Percentiles rank a stretch among this genome's conserved stretches.
These are phyloP conservation scores for Neofusicoccum sp. DNA, from an alignment of 2,329 filamentous ascomycete genomes.

Conservation along the genomic window DNA sequence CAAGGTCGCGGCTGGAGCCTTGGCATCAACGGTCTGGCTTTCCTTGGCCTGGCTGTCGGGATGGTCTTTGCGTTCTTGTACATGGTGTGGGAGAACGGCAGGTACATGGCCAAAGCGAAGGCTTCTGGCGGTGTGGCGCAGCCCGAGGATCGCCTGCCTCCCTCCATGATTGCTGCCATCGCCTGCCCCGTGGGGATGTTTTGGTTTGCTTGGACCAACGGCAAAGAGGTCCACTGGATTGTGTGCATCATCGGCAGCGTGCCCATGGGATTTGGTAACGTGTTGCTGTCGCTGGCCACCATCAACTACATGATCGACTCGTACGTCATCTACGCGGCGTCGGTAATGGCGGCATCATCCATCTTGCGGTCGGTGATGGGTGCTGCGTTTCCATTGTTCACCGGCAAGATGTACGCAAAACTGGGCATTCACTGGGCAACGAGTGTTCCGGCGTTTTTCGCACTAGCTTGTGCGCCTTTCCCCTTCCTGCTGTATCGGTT, in stretches of 20 bases:
- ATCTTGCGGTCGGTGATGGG: conserved; percentile 76
- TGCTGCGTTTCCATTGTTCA: conserved; percentile 77
- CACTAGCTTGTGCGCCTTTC: conserved; percentile 68
- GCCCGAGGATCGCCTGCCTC: conserved; percentile 76
- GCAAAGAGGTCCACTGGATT: conserved; percentile 65
- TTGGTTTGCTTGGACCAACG: conserved; percentile 73
- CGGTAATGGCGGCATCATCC: conserved; percentile 72
- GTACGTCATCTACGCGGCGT: conserved; percentile 73
- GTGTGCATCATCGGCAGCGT: conserved; percentile 67
- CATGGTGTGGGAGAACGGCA: conserved; percentile 37
- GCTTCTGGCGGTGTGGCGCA: conserved; percentile 54
- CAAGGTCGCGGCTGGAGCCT: conserved; percentile 35
- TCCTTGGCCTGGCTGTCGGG: conserved; percentile 67
- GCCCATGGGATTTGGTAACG: conserved; percentile 67
- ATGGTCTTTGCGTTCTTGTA: conserved; percentile 60
- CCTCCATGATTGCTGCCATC: conserved; percentile 71
- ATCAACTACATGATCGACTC: conserved; percentile 49
- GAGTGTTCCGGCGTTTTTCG: conserved; percentile 70
- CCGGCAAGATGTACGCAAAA: conserved; percentile 57
- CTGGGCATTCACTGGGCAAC: conserved; percentile 68
- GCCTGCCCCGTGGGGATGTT: conserved; percentile 78
- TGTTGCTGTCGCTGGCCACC: conserved; percentile 59
- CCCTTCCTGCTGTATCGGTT: conserved; percentile 76
- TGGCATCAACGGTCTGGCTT: conserved; percentile 46
- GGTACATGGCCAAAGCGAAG: conserved; percentile 41